These are phyloP conservation scores for Daphne laureola DNA, from an alignment of 441 rosid species.

Conservation along the genomic window DNA sequence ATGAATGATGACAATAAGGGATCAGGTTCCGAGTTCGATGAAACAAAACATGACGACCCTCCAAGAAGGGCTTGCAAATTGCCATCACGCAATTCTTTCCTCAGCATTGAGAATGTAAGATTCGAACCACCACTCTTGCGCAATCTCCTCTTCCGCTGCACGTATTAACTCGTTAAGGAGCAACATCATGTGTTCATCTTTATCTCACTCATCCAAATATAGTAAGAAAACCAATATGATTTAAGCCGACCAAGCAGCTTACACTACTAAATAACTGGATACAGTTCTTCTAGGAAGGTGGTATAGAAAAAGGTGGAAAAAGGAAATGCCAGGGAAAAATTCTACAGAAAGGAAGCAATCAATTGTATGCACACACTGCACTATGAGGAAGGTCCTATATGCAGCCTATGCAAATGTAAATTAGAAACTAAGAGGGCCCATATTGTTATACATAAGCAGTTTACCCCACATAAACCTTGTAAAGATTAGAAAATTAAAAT, in stretches of 20 bases:
- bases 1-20: conserved; percentile 66
- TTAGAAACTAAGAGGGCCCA: too few species aligned
- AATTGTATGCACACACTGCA: too few species aligned
- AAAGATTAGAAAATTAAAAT: too few species aligned
- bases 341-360: background rate
- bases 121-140: conserved; percentile 60
- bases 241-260: too few species aligned
- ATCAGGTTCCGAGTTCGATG: conserved; percentile 60
- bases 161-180: conserved; percentile 60
- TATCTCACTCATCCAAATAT: background rate
- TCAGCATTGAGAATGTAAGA: conserved; percentile 51
- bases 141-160: conserved; percentile 67
- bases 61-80: conserved; percentile 55
- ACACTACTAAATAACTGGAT: too few species aligned
- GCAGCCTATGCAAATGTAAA: too few species aligned
- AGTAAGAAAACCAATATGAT: too few species aligned
- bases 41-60: conserved; percentile 36
- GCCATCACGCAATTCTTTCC: conserved; percentile 61
- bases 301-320: background rate
- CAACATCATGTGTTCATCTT: conserved; percentile 8
- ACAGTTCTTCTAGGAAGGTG: background rate
- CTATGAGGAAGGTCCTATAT: too few species aligned
- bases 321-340: background rate
- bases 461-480: background rate
- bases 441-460: too few species aligned